These are phyloP conservation scores for Tulasnella sp. DNA, from an alignment of 768 basidiomycete species.

Conservation along the genomic window DNA sequence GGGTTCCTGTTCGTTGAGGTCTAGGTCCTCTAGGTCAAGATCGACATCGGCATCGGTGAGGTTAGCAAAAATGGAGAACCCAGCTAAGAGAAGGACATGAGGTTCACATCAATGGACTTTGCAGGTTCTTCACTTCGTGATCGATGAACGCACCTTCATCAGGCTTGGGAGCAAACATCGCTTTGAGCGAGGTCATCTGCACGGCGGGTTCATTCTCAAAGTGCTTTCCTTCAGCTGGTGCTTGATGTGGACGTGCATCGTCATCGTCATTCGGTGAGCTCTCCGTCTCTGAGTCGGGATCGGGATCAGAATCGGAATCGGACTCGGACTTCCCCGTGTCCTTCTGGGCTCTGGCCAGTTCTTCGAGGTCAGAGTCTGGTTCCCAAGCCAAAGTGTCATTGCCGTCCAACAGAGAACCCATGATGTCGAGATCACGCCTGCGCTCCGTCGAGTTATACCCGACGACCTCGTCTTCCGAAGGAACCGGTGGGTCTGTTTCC, in stretches of 20 bases:
- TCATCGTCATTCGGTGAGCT: not conserved
- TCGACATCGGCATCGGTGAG: slow-evolving; percentile 18
- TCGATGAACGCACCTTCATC: slow-evolving; percentile 17
- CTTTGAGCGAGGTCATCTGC: slow-evolving; percentile 17
- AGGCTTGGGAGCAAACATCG: slow-evolving; percentile 20
- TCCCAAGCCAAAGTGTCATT: slow-evolving; percentile 7
- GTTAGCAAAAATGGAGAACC: slow-evolving; percentile 17
- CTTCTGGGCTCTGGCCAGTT: slow-evolving; percentile 1
- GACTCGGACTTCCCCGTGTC: not conserved
- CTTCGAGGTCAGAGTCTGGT: slow-evolving; percentile 11
- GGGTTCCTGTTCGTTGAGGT: not conserved
- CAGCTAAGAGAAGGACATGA: not conserved
- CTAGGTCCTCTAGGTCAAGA: slow-evolving; percentile 9
- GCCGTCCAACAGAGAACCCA: not conserved
- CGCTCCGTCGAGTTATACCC: not conserved
- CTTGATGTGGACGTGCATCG: not conserved
- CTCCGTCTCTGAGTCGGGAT: not conserved
- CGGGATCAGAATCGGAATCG: not conserved
- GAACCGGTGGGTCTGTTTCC: too few relatives aligned
- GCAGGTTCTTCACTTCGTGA: too few relatives aligned
- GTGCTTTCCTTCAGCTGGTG: not conserved
- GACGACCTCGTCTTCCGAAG: not conserved
- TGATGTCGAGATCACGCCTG: slow-evolving; percentile 4
- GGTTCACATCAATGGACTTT: not conserved
- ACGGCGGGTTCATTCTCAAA: not conserved